Evolutionary conservation across 257 asterid species (phyloP), one percentile per base, ranked within the genome.

Genomic region (Leonotis leonurus): DNA sequence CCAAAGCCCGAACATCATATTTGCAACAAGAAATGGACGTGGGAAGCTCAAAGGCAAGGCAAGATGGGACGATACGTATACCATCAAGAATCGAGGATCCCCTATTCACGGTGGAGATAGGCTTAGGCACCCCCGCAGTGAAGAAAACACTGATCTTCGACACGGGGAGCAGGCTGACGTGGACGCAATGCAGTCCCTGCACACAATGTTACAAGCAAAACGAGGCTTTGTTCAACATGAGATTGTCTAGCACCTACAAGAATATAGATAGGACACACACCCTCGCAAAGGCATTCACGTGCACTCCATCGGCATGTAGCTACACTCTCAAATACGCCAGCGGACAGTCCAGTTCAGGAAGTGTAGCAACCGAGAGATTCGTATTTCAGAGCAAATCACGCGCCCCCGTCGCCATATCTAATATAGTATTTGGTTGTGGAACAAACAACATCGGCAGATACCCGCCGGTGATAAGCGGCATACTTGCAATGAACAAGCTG

Each of bases 101-200:
- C 1, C 3, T 58, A 5, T 72, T 53, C 78, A 73, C 82, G 0
- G 79, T 43, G 1, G 79, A 77, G 32, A 6, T 77, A 53, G 46
- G 54, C 68, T 53, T 77, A 13, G 79, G 79, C 68, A 68, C 76
- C 46, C 78, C 78, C 0, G 37, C 44, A 4, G 71, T 60, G 0
- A 65, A 59, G 5, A 59, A 21, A 64, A 65, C 78, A 2, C 51
- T 78, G 1, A 14, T 74, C 13, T 66, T 78, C 17, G 76, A 77
- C 73, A 73, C 82, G 3, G 79, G n/a, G n/a, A n/a, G n/a, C n/a
- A n/a, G n/a, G n/a, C n/a, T n/a, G n/a, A n/a, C n/a, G n/a, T n/a
- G n/a, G 79, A 69, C 68, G 3, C 82, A 73, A 16, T 77, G 79
- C 74, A 41, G 14, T 10, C 82, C 82, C 1, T 75, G 82, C 26